Conservation (phyloP, 192 early-diverging fungal species). For the Backusella circina region DNA sequence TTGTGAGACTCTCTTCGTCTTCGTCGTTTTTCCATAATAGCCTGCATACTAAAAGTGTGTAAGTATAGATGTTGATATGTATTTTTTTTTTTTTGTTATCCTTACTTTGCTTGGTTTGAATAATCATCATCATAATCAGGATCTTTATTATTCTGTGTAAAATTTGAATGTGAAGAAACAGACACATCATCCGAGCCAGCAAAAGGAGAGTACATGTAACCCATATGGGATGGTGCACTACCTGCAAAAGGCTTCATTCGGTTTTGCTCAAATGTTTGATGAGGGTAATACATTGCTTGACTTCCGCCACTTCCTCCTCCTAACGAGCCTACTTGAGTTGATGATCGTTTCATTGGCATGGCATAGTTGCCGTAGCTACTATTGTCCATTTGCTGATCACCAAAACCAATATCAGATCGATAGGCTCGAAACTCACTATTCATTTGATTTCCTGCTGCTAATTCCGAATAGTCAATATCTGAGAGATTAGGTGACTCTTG, state of each 20-base stretch:
- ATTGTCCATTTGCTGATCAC: neutral
- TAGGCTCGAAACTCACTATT: slow-evolving; percentile 4
- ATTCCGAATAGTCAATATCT: slow-evolving; percentile 26
- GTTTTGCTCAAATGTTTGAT: neutral
- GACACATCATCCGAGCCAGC: slow-evolving; percentile 12
- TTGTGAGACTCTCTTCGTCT: slow-evolving; percentile 96
- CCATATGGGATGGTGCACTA: slow-evolving; percentile 15
- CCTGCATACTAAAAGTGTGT: slow-evolving; percentile 30
- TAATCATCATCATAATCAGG: slow-evolving; percentile 27
- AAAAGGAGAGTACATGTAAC: slow-evolving; percentile 9
- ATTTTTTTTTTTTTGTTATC: neutral
- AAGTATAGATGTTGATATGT: neutral
- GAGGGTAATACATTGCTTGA: neutral
- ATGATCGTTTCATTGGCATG: slow-evolving; percentile 12
- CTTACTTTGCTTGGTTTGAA: slow-evolving; percentile 38
- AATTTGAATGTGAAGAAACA: slow-evolving; percentile 7
- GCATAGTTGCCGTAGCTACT: neutral
- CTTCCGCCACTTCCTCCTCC: neutral
- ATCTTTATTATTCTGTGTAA: neutral
- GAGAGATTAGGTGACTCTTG: slow-evolving; percentile 25
- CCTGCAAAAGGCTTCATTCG: slow-evolving; percentile 12
- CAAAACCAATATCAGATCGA: neutral
- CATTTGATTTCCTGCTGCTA: neutral
- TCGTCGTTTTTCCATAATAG: slow-evolving; percentile 78
- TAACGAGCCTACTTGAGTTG: neutral